Conservation (phyloP, 805 yeast genomes). For the Saccharomycopsis sp. region DNA sequence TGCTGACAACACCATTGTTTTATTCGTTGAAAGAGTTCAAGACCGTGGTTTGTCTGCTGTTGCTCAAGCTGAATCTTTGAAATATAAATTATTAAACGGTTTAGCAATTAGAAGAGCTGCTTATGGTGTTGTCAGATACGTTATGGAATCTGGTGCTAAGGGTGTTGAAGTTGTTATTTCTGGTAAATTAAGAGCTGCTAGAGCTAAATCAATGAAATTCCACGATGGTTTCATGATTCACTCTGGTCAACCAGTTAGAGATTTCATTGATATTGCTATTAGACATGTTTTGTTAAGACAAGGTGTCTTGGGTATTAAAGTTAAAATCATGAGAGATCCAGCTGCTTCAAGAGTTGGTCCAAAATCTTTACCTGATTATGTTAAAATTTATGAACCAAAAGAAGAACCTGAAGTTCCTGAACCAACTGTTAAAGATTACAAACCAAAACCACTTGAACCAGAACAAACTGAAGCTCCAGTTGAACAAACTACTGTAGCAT, state of each 20-base stretch:
- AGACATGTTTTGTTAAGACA: slow-evolving; percentile 99
- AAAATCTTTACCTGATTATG: slow-evolving; percentile 91
- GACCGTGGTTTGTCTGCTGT: slow-evolving; percentile 99
- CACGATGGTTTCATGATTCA: slow-evolving; percentile 99
- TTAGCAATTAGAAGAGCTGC: slow-evolving; percentile 99
- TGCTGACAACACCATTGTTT: slow-evolving; percentile 85
- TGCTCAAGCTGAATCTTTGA: slow-evolving; percentile 98
- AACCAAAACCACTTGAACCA: slow-evolving; percentile 34
- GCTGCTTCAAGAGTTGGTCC: slow-evolving; percentile 79
- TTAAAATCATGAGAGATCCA: slow-evolving; percentile 99
- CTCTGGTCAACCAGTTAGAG: slow-evolving; percentile 99
- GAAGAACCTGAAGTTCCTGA: slow-evolving; percentile 78
- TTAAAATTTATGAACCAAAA: slow-evolving; percentile 88
- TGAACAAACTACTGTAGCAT: neutral
- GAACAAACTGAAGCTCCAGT: slow-evolving; percentile 32
- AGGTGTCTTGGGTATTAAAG: slow-evolving; percentile 99
- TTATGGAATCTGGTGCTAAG: slow-evolving; percentile 99
- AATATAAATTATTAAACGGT: slow-evolving; percentile 97
- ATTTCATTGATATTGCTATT: slow-evolving; percentile 97
- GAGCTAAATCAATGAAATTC: slow-evolving; percentile 99
- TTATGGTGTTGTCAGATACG: slow-evolving; percentile 99
- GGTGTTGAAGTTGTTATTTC: slow-evolving; percentile 99
- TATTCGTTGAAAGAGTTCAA: slow-evolving; percentile 98
- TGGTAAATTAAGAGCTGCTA: slow-evolving; percentile 99
- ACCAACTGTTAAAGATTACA: slow-evolving; percentile 78